Evolutionary conservation across 345 rosid species (phyloP).

Genomic region (Kernera saxatilis): DNA sequence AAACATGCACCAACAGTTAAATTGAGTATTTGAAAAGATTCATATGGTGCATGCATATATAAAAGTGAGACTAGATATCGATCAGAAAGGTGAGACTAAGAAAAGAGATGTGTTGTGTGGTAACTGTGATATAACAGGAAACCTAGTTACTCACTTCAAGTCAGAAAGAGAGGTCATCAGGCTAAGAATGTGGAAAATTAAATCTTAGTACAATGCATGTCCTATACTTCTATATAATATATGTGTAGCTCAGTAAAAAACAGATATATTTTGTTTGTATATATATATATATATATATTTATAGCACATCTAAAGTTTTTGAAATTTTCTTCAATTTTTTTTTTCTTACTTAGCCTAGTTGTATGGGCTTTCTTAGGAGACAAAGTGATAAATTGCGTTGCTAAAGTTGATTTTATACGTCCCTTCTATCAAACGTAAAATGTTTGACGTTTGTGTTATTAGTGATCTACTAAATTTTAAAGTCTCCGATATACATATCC

Average conservation of each 20-base stretch:
- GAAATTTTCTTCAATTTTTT: not conserved
- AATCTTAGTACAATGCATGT: slow-evolving; percentile 5
- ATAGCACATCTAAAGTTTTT: not conserved
- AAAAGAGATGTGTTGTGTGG: not conserved
- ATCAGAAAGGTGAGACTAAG: not conserved
- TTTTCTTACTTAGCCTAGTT: not conserved
- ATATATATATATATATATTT: not conserved
- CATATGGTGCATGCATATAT: not conserved
- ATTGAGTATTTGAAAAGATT: not conserved
- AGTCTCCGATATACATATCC: not conserved
- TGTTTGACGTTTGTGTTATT: not conserved
- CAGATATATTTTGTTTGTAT: too few relatives aligned
- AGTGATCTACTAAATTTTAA: not conserved
- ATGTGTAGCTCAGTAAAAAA: not conserved
- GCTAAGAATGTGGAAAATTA: not conserved
- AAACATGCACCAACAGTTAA: not conserved
- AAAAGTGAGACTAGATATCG: not conserved
- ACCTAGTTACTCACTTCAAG: not conserved
- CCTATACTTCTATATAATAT: not conserved
- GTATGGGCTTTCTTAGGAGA: not conserved
- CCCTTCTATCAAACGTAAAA: not conserved
- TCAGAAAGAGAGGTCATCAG: slow-evolving; percentile 4
- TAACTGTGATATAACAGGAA: not conserved
- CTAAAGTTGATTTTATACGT: not conserved
- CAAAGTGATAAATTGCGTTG: not conserved